Percentiles rank a stretch among this genome's conserved stretches.
Evolutionary conservation across 2,329 filamentous ascomycete species (phyloP).

Genomic region (Hypoxylon sp.): DNA sequence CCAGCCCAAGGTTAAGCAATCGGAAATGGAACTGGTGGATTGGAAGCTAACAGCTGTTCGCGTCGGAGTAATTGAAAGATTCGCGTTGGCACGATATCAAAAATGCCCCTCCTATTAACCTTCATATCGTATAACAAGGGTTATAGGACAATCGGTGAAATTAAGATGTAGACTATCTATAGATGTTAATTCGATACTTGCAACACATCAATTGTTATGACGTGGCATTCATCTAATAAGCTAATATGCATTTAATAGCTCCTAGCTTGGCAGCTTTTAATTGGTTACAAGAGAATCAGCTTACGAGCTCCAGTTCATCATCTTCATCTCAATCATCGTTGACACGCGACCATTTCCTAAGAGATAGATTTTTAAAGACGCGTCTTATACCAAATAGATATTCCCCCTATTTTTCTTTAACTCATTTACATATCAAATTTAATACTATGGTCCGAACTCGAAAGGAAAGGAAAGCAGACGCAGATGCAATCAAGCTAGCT

Average conservation of each 20-base stretch:
- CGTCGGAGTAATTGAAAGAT: no score
- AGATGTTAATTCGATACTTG: background rate
- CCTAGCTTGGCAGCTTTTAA: background rate
- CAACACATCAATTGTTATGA: conserved; percentile 19
- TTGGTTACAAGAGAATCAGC: conserved; percentile 6
- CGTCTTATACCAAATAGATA: no score
- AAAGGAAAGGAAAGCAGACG: conserved; percentile 53
- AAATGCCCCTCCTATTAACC: conserved; percentile 5
- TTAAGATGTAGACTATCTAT: no score
- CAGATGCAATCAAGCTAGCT: conserved; percentile 65
- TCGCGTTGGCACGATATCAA: conserved; percentile 8
- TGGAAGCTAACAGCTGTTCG: no score
- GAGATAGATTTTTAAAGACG: no score
- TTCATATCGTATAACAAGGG: conserved; percentile 4
- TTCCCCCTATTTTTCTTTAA: no score
- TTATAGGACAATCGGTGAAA: conserved; percentile 6
- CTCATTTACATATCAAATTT: no score
- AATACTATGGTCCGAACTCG: conserved; percentile 60
- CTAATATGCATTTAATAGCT: conserved; percentile 6
- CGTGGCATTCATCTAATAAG: background rate
- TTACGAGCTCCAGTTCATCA: background rate
- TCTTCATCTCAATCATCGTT: background rate
- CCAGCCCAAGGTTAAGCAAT: no score
- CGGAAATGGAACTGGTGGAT: background rate
- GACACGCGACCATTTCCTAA: conserved; percentile 19